Conservation (phyloP, 352 stramenopile genomes). For the Pythium sp. region DNA sequence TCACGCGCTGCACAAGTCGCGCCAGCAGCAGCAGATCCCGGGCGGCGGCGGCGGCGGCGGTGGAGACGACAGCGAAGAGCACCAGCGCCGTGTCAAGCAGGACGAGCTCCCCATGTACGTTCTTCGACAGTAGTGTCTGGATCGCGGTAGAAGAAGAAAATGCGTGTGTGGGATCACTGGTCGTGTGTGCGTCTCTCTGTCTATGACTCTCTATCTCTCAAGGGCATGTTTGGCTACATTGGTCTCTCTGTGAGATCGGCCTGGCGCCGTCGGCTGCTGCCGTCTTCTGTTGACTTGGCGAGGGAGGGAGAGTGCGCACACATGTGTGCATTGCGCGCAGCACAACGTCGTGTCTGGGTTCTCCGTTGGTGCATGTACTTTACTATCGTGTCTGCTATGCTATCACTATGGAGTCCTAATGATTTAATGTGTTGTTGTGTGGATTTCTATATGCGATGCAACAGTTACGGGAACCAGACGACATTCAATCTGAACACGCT, state of each 20-base stretch:
- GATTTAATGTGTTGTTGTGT: background rate
- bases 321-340: background rate
- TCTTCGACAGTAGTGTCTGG: background rate
- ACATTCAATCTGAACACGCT: slow-evolving; percentile 97
- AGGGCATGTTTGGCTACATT: background rate
- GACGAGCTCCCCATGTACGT: slow-evolving; percentile 78
- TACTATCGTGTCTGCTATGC: background rate
- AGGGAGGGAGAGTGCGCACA: background rate
- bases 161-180: background rate
- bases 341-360: background rate
- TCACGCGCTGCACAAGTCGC: slow-evolving; percentile 59
- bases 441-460: slow-evolving; percentile 19
- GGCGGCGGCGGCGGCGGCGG: slow-evolving; percentile 9
- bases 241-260: too few relatives aligned
- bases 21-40: slow-evolving; percentile 26
- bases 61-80: slow-evolving; percentile 42
- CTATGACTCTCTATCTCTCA: slow-evolving; percentile 7
- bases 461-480: slow-evolving; percentile 82
- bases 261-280: too few relatives aligned
- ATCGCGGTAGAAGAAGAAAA: background rate
- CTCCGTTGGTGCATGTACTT: slow-evolving; percentile 7
- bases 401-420: background rate
- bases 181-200: slow-evolving; percentile 10
- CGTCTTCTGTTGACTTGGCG: too few relatives aligned
- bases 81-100: slow-evolving; percentile 59